Conservation (phyloP, 805 yeast species). For the Candida tallmaniae region DNA sequence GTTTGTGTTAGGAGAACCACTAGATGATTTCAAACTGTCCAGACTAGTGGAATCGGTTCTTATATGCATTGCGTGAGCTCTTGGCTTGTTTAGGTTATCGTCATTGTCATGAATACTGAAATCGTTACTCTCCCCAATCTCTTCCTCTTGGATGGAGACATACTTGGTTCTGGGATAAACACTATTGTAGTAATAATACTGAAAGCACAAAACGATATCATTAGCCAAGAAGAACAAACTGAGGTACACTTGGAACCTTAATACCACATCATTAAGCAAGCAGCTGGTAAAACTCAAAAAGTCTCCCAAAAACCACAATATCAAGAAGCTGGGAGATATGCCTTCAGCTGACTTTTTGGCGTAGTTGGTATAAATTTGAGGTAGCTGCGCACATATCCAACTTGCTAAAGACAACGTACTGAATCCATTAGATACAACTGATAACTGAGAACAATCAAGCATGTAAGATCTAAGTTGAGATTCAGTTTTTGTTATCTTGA, state of each 20-base stretch:
- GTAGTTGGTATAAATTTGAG: constrained; percentile 62
- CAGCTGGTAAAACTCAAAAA: constrained; percentile 47
- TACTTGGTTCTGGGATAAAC: constrained; percentile 23
- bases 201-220: constrained; percentile 36
- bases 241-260: constrained; percentile 35
- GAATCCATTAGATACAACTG: constrained; percentile 22
- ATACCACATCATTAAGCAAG: constrained; percentile 32
- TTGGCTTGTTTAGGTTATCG: background rate
- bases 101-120: constrained; percentile 1
- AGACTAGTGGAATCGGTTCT: constrained; percentile 1
- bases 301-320: constrained; percentile 66
- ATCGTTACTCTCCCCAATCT: background rate
- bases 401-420: constrained; percentile 44
- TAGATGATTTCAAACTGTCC: constrained; percentile 7
- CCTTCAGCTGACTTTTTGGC: constrained; percentile 62
- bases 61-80: constrained; percentile 7
- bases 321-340: constrained; percentile 53
- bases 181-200: constrained; percentile 39
- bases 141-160: background rate
- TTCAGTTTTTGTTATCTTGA: no score
- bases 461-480: no score
- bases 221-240: constrained; percentile 37
- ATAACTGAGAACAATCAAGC: constrained; percentile 6
- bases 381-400: constrained; percentile 74
- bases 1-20: constrained; percentile 12